Evolutionary conservation across 2,329 filamentous ascomycete species (phyloP).

Genomic region (Cladophialophora immunda): DNA sequence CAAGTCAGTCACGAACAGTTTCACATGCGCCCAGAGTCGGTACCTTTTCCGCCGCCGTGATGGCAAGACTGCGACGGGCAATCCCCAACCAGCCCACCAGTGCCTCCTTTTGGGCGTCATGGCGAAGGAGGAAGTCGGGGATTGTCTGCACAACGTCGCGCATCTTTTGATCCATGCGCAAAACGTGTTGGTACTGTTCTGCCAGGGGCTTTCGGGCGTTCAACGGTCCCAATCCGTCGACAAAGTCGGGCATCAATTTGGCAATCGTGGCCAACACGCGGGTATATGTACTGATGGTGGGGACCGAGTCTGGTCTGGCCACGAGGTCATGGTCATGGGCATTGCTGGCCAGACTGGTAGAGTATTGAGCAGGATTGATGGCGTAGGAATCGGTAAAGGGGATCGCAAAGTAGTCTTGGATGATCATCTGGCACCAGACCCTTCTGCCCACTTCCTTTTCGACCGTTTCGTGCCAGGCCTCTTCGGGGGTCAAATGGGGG

Average conservation of each 20-base stretch:
- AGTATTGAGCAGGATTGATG: conserved; percentile 49
- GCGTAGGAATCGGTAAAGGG: conserved; percentile 50
- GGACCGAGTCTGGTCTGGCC: background rate
- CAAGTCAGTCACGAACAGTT: background rate
- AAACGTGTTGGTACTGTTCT: conserved; percentile 50
- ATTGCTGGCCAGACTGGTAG: conserved; percentile 46
- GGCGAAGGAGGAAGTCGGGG: conserved; percentile 44
- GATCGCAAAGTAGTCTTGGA: conserved; percentile 8
- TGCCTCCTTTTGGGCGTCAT: conserved; percentile 42
- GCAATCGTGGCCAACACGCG: conserved; percentile 47
- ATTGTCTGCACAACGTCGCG: conserved; percentile 46
- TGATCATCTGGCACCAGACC: conserved; percentile 11
- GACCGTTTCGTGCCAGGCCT: conserved; percentile 49
- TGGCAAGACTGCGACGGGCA: conserved; percentile 49
- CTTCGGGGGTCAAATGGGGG: conserved; percentile 33
- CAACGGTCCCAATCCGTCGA: conserved; percentile 48
- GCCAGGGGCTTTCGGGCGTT: conserved; percentile 45
- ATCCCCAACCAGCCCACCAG: conserved; percentile 48
- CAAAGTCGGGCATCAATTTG: conserved; percentile 45
- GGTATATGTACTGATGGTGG: conserved; percentile 14
- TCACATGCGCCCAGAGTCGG: background rate
- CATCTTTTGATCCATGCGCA: conserved; percentile 48
- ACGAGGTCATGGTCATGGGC: conserved; percentile 46
- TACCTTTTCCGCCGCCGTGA: conserved; percentile 48
- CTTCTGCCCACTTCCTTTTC: conserved; percentile 3